phyloP scores from a whole-genome alignment of 441 rosid genomes.

The Gossypium schwendimanii region DNA sequence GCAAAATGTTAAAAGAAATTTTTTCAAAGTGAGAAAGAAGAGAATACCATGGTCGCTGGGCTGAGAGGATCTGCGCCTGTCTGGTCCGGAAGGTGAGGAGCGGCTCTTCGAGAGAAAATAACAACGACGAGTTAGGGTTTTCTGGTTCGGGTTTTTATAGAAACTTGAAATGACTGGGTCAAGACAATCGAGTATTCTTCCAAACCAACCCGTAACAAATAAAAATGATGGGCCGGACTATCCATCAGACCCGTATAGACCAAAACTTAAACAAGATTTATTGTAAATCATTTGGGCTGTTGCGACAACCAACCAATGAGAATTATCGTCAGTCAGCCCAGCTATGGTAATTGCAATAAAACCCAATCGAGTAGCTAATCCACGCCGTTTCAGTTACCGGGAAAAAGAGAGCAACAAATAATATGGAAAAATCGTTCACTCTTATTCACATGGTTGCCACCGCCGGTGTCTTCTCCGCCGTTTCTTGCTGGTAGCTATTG shows the following conservation, averaged over 20 bases:
- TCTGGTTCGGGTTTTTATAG: not conserved
- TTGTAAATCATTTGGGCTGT: not conserved
- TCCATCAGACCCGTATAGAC: no score
- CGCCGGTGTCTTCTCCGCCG: conserved; percentile 77
- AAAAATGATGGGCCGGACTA: no score
- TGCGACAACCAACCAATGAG: not conserved
- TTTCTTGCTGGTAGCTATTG: conserved; percentile 49
- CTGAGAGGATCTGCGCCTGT: not conserved
- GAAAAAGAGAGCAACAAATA: not conserved
- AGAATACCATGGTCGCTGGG: not conserved
- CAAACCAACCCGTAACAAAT: not conserved
- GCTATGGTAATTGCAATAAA: not conserved
- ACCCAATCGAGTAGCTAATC: not conserved
- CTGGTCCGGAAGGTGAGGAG: not conserved
- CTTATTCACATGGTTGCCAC: conserved; percentile 65
- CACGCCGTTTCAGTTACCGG: not conserved
- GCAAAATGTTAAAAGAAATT: not conserved
- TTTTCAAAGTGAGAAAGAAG: not conserved
- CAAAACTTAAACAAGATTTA: no score
- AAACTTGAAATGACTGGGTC: not conserved
- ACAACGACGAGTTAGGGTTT: not conserved
- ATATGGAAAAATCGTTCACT: conserved; percentile 61
- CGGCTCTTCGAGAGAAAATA: not conserved
- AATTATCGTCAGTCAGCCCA: not conserved
- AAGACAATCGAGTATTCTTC: not conserved